phyloP scores from a whole-genome alignment of 169 alveolate genomes.

The Cryptosporidium parvum region DNA sequence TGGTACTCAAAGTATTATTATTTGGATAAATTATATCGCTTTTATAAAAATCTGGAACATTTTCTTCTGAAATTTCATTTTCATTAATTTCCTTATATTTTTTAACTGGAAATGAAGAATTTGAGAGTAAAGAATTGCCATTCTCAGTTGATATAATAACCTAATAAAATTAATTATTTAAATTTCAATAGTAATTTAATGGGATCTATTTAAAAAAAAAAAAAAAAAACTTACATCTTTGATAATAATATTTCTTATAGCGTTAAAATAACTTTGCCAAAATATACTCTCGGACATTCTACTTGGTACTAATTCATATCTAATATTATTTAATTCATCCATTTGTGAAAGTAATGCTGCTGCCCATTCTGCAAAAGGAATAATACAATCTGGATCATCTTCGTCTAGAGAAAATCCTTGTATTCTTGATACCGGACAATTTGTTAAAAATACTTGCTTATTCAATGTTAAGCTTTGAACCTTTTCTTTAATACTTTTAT shows the following conservation, averaged over 20 bases:
- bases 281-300: constrained; percentile 76
- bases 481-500: constrained; percentile 56
- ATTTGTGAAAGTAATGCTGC: constrained; percentile 60
- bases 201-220: background rate
- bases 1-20: background rate
- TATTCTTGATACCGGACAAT: constrained; percentile 64
- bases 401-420: constrained; percentile 72
- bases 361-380: constrained; percentile 77
- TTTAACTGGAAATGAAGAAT: background rate
- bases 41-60: constrained; percentile 45
- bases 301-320: constrained; percentile 78
- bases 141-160: constrained; percentile 26
- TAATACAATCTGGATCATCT: background rate
- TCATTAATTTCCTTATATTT: constrained; percentile 58
- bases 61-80: constrained; percentile 25
- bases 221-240: constrained; percentile 29
- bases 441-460: constrained; percentile 44
- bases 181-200: background rate
- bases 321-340: constrained; percentile 63
- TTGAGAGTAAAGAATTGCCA: constrained; percentile 1
- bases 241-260: constrained; percentile 70
- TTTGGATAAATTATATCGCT: background rate
- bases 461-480: constrained; percentile 55
- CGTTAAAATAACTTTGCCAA: constrained; percentile 79
- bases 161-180: background rate